Evolutionary conservation across 306 rosid genomes (phyloP).

Genomic region (Rosa multiflora): DNA sequence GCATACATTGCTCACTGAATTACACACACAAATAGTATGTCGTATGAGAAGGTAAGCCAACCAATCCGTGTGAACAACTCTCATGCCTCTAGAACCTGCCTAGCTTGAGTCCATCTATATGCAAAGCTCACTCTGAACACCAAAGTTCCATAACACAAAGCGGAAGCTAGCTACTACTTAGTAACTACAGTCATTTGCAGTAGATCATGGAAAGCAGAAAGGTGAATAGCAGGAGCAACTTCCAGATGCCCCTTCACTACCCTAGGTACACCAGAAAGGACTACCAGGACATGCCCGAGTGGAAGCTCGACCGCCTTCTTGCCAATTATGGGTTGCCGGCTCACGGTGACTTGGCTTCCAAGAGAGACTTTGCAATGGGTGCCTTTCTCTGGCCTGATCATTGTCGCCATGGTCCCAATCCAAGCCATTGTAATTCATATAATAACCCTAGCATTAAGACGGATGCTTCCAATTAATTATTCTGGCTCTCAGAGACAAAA

Average conservation of each 20-base stretch:
- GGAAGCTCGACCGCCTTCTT: conserved; percentile 71
- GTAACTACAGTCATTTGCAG: not conserved
- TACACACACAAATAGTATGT: conserved; percentile 1
- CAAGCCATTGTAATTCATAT: not conserved
- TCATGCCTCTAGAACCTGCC: conserved; percentile 39
- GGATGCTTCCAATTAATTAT: not conserved
- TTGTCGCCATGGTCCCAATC: conserved; percentile 10
- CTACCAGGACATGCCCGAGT: conserved; percentile 71
- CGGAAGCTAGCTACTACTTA: not conserved
- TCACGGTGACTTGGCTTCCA: conserved; percentile 63
- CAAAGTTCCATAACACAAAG: not conserved
- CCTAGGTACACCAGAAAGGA: conserved; percentile 68
- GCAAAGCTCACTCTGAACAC: not conserved
- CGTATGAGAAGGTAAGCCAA: conserved; percentile 55
- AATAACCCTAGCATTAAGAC: not conserved
- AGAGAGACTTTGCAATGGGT: conserved; percentile 70
- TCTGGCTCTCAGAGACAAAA: not conserved
- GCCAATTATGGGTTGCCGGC: conserved; percentile 67
- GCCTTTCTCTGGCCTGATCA: conserved; percentile 72
- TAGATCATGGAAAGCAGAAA: conserved; percentile 41
- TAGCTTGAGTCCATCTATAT: not conserved
- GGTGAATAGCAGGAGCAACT: conserved; percentile 29
- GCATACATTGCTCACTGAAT: not conserved
- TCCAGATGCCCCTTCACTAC: conserved; percentile 85
- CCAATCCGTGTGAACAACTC: conserved; percentile 50